Base-by-base conservation (phyloP, 768 basidiomycete species). In the Termitomyces sp. region DNA sequence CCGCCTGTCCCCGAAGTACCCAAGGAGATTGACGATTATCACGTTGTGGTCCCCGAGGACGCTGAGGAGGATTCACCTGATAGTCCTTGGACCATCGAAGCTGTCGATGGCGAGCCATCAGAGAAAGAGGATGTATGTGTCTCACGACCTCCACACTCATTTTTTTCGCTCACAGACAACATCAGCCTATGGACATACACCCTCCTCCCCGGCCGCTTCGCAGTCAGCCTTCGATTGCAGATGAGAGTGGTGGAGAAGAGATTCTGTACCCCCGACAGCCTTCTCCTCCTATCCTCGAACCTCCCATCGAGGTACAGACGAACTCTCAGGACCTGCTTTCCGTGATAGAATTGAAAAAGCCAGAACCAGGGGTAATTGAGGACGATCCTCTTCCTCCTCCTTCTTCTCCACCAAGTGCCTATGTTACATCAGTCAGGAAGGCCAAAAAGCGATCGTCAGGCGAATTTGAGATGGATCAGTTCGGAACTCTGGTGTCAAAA, bases 201-300 rank as follows among this genome's bases (percentile, higher is more conserved):
- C 72, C 76, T 8, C 69, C 80, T 46, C 70, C 80, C 38, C 83
- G 83, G 8, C 72, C 83, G 11, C 73, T 90, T 57, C 85, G 88
- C 49, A 69, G 77, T 49, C 81, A 82, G 37, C 84, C 84, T 60
- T 94, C 91, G 0, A 80, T 85, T 61, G 83, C 89, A 8, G 88
- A 91, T 65, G 92, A 94, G 73, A 94, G 92, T 68, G 92, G 92
- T 5, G 92, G 92, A 46, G 92, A 94, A 73, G 92, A 94, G 73
- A 94, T 94, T 62, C 76, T 94, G 32, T 94, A 94, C 73, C 91
- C 92, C 45, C 87, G 91, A 60, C 85, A 89, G 63, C 60, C 72
- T 8, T 65, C 68, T 56, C 66, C 66, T 25, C 68, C 69, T 56
- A 57, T 71, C 31, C 64, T 74, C 9, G 76, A 76, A 65, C 71